phyloP scores from a whole-genome alignment of 331 rosid genomes.

The Acacia pycnantha region DNA sequence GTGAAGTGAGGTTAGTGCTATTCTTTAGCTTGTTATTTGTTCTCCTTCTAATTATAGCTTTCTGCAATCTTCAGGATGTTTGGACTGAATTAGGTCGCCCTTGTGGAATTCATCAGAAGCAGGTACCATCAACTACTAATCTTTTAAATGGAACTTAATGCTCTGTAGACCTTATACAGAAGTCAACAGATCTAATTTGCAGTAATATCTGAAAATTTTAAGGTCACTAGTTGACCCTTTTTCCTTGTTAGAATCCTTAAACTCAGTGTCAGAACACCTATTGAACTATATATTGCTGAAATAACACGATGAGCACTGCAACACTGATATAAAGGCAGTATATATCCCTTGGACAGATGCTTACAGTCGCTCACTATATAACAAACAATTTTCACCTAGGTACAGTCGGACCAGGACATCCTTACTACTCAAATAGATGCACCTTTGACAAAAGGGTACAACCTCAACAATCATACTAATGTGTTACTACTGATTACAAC shows the following conservation, averaged over 20 bases:
- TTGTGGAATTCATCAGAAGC: slow-evolving; percentile 96
- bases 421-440: not conserved
- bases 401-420: not conserved
- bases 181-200: not conserved
- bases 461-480: not conserved
- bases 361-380: not conserved
- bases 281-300: not conserved
- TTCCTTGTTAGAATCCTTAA: not conserved
- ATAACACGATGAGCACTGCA: not conserved
- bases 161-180: not conserved
- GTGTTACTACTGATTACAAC: not conserved
- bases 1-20: slow-evolving; percentile 16
- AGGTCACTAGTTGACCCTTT: not conserved
- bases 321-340: not conserved
- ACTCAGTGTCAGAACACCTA: not conserved
- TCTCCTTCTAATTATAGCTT: not conserved
- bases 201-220: not conserved
- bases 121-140: slow-evolving; percentile 49
- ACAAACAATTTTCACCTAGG: not conserved
- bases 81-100: slow-evolving; percentile 99
- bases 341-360: not conserved
- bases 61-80: slow-evolving; percentile 63
- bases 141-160: slow-evolving; percentile 26
- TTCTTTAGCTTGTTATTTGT: not conserved
- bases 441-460: not conserved